Percentiles rank a stretch among this genome's conserved stretches.
Conservation (phyloP, 2,329 filamentous ascomycete genomes). For the Neodidymelliopsis sp. region DNA sequence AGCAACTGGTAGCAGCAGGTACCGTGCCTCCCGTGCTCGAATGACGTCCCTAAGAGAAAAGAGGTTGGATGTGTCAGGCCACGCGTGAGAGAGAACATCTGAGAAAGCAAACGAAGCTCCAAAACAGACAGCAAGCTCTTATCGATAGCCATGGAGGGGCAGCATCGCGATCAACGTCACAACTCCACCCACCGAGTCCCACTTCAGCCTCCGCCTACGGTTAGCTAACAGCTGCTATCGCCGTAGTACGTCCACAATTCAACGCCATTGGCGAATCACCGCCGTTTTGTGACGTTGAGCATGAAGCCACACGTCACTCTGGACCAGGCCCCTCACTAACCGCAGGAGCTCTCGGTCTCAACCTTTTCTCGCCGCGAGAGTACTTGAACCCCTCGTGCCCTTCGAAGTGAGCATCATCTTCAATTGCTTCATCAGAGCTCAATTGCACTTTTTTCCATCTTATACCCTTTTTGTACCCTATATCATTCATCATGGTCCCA, state of each 20-base stretch:
- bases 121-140: slow-evolving; percentile 16
- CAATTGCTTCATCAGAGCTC: slow-evolving; percentile 23
- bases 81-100: slow-evolving; percentile 8
- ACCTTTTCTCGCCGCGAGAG: slow-evolving; percentile 28
- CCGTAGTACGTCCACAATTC: slow-evolving; percentile 31
- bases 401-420: slow-evolving; percentile 19
- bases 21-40: neutral
- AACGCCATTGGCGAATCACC: slow-evolving; percentile 26
- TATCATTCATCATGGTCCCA: slow-evolving; percentile 59
- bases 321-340: slow-evolving; percentile 32
- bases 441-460: slow-evolving; percentile 20
- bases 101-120: slow-evolving; percentile 12
- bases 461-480: slow-evolving; percentile 11
- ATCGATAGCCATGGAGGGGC: slow-evolving; percentile 18
- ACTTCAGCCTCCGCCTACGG: slow-evolving; percentile 28
- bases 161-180: slow-evolving; percentile 22
- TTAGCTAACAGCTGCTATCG: slow-evolving; percentile 26
- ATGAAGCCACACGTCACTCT: slow-evolving; percentile 38
- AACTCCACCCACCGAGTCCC: slow-evolving; percentile 23
- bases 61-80: slow-evolving; percentile 7
- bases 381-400: slow-evolving; percentile 47
- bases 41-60: neutral
- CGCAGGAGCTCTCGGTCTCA: slow-evolving; percentile 23
- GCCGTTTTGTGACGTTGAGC: slow-evolving; percentile 16
- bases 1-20: neutral